Percentiles rank a stretch among this genome's conserved stretches.
Evolutionary conservation across 768 basidiomycete species (phyloP).

Genomic region (Psilocybe cubensis): DNA sequence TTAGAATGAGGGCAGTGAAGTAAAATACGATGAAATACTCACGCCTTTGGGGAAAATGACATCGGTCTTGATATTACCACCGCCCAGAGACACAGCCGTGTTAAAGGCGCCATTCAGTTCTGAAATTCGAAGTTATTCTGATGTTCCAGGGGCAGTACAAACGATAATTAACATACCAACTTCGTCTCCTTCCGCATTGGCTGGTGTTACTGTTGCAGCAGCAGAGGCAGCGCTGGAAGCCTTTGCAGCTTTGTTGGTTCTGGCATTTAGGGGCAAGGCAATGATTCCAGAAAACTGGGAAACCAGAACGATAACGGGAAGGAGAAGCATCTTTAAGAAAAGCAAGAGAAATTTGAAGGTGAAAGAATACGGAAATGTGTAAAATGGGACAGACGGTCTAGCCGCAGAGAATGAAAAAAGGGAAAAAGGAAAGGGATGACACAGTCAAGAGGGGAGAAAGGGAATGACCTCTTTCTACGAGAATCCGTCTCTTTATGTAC

Average conservation of each 20-base stretch:
- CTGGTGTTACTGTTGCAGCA: neutral
- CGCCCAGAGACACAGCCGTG: constrained; percentile 9
- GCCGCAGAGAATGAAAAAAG: neutral
- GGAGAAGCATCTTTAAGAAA: neutral
- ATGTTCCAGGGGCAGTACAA: neutral
- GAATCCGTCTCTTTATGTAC: neutral
- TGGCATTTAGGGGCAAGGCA: neutral
- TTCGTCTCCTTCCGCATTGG: neutral
- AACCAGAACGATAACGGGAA: neutral
- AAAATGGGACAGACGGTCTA: neutral
- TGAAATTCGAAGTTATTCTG: neutral
- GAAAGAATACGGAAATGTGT: neutral
- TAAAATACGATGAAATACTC: neutral
- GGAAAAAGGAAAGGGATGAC: neutral
- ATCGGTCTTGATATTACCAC: constrained; percentile 12
- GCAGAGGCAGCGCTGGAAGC: neutral
- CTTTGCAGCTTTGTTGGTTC: neutral
- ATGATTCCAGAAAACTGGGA: neutral
- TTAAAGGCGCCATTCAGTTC: constrained; percentile 7
- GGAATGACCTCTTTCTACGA: neutral
- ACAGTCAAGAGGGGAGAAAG: neutral
- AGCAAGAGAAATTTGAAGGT: neutral
- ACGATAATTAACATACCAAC: neutral
- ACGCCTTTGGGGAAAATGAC: constrained; percentile 11
- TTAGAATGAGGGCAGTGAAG: neutral